Percentiles rank a stretch among this genome's conserved stretches.
Conservation (phyloP, 148 eudicot species). For the Fagopyrum homotropicum region DNA sequence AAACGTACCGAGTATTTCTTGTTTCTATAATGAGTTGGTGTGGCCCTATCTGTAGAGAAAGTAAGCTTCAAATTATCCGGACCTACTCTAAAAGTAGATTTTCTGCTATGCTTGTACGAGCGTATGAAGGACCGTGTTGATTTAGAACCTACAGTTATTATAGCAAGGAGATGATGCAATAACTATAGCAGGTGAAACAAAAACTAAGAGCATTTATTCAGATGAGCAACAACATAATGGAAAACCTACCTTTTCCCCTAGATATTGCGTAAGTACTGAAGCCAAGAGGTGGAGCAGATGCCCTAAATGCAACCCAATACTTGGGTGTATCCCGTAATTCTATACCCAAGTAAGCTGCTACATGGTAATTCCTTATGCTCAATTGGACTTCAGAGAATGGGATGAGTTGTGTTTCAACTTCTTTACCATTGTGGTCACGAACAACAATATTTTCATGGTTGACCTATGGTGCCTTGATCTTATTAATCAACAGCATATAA, state of each 20-base stretch:
- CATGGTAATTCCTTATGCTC: slow-evolving; percentile 41
- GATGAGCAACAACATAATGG: not conserved
- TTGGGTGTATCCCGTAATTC: slow-evolving; percentile 31
- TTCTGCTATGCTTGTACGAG: slow-evolving; percentile 27
- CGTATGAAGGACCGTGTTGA: slow-evolving; percentile 34
- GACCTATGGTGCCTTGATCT: slow-evolving; percentile 38
- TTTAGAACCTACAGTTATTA: slow-evolving; percentile 32
- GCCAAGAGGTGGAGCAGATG: slow-evolving; percentile 74
- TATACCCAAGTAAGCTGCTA: slow-evolving; percentile 49
- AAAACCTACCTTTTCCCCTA: slow-evolving; percentile 41
- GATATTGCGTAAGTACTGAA: slow-evolving; percentile 59
- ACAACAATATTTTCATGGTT: slow-evolving; percentile 35
- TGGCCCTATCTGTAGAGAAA: slow-evolving; percentile 34
- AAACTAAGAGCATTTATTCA: slow-evolving; percentile 6
- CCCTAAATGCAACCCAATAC: slow-evolving; percentile 65
- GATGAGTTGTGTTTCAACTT: slow-evolving; percentile 60
- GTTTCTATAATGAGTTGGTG: slow-evolving; percentile 35
- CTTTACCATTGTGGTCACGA: slow-evolving; percentile 54
- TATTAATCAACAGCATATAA: not conserved
- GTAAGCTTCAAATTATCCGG: slow-evolving; percentile 48
- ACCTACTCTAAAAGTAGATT: slow-evolving; percentile 44
- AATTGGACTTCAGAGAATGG: slow-evolving; percentile 53
- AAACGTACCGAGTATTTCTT: slow-evolving; percentile 44
- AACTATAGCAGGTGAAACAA: not conserved
- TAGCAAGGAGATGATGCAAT: slow-evolving; percentile 4